Conservation (phyloP, 345 rosid genomes). For the Dovyalis caffra region DNA sequence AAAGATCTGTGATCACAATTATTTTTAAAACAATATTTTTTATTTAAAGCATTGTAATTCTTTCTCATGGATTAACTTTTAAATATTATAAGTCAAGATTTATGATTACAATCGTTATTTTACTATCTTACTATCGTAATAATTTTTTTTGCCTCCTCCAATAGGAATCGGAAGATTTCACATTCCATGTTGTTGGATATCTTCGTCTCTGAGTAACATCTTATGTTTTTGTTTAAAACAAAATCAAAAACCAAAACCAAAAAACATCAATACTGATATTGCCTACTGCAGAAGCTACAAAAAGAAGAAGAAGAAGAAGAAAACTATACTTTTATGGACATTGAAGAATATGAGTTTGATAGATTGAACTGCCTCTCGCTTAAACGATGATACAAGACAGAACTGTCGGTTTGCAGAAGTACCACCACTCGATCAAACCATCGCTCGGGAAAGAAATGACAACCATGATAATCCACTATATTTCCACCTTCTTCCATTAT, state of each 20-base stretch:
- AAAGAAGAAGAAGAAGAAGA: too few species aligned
- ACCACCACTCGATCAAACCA: slow-evolving; percentile 89
- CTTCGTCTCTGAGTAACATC: slow-evolving; percentile 70
- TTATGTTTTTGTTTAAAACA: slow-evolving; percentile 22
- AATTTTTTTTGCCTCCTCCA: slow-evolving; percentile 85
- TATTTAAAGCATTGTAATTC: too few species aligned
- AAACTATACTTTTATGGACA: background rate
- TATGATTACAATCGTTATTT: too few species aligned
- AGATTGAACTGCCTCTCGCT: slow-evolving; percentile 52
- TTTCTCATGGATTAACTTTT: too few species aligned
- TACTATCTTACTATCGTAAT: too few species aligned
- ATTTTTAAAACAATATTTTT: too few species aligned
- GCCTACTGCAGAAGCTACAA: too few species aligned
- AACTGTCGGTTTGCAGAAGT: slow-evolving; percentile 76
- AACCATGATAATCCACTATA: slow-evolving; percentile 88
- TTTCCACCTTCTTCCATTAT: slow-evolving; percentile 77
- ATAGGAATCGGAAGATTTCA: slow-evolving; percentile 68
- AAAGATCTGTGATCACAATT: too few species aligned
- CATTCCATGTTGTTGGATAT: slow-evolving; percentile 80
- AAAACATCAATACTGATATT: background rate
- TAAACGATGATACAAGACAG: slow-evolving; percentile 72
- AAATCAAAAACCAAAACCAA: background rate
- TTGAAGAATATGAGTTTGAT: background rate
- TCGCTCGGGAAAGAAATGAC: slow-evolving; percentile 80
- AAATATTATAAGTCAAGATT: too few species aligned